Evolutionary conservation across 106 monocot genomes (phyloP).

Genomic region (Platanthera zijinensis): DNA sequence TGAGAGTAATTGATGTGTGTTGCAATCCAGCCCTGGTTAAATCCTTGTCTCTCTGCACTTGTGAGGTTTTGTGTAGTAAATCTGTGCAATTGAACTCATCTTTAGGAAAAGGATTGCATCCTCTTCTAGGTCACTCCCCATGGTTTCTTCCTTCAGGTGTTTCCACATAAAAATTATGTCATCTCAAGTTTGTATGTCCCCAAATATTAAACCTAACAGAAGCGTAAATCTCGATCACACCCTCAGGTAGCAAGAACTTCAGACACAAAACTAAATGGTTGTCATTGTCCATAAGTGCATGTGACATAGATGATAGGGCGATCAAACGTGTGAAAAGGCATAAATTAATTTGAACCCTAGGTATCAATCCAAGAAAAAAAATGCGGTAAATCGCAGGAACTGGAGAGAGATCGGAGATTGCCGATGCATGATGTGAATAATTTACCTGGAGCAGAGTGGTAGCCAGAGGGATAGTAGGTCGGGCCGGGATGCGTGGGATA

Average conservation of each 20-base stretch:
- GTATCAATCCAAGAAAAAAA: not conserved
- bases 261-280: not conserved
- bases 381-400: not conserved
- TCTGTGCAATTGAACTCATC: too few species aligned
- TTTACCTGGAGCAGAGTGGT: conserved; percentile 36
- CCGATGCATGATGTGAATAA: not conserved
- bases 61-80: too few species aligned
- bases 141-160: not conserved
- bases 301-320: not conserved
- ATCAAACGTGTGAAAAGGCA: not conserved
- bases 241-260: not conserved
- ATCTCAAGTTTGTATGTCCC: not conserved
- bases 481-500: conserved; percentile 9
- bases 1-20: too few species aligned
- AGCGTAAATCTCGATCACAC: not conserved
- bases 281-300: not conserved
- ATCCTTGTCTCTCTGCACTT: too few species aligned
- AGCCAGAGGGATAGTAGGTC: conserved; percentile 30
- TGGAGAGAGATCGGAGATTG: not conserved
- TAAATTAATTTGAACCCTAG: not conserved
- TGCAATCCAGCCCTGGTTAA: too few species aligned
- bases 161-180: not conserved
- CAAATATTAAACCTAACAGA: not conserved
- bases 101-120: too few species aligned
- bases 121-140: not conserved